Base-by-base conservation (phyloP, 2,329 filamentous ascomycete genomes). In the Aspergillus sergii region DNA sequence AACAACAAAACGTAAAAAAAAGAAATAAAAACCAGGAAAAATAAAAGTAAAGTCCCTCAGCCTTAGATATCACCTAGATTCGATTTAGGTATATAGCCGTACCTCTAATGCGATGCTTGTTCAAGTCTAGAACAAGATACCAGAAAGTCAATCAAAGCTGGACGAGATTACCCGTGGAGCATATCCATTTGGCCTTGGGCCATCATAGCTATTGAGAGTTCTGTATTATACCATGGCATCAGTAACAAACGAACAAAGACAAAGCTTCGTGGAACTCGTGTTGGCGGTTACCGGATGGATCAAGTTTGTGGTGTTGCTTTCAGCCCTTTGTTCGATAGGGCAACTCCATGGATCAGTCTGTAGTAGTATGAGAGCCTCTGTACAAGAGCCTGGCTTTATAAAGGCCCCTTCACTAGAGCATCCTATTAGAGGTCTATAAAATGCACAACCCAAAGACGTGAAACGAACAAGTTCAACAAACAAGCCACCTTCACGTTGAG, bases 341-440 rank as follows among this genome's bases (percentile, higher is more conserved):
- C 19, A 21, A 1, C 43, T 5, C 43, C n/a, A 46, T 46, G 43
- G n/a, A 23, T 23, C 2, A 10, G 10, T 46, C n/a, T 46, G 43
- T 23, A 6, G 11, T 23, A 7, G 8, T 46, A 8, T 10, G 43
- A 0, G 10, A 46, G 21, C 2, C 10, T 23, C n/a, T 46, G 43
- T 12, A 7, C 8, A 12, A 23, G n/a, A 11, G 21, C n/a, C 8
- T 46, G 43, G 10, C 9, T 12, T 23, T 46, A 46, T 21, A 21
- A 46, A 46, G n/a, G 1, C 5, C 39, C 10, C 39, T 41, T n/a
- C n/a, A n/a, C 16, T n/a, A 41, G 39, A 10, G 16, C 39, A 10
- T 41, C 19, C 16, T 41, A 2, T 3, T 41, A 1, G 16, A 0
- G 0, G 1, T n/a, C 8, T 8, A n/a, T 9, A 41, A 10, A 16